These are phyloP conservation scores for Chytridium lagenaria DNA, from an alignment of 371 early-diverging fungal species.

Conservation along the genomic window DNA sequence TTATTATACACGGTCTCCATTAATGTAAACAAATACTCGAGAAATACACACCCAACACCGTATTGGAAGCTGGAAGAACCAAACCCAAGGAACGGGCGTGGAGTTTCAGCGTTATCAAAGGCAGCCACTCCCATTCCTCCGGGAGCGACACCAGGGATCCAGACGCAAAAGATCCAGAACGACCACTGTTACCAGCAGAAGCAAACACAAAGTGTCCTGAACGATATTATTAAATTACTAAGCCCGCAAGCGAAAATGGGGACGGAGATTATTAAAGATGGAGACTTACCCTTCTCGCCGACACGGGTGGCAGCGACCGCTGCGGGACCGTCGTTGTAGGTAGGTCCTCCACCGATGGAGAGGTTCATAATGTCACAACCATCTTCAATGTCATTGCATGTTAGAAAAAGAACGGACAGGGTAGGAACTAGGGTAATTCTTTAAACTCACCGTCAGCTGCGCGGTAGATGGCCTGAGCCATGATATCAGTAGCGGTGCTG, in stretches of 20 bases:
- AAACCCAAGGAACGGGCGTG: conserved; percentile 9
- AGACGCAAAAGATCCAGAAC: conserved; percentile 64
- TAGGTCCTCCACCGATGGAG: conserved; percentile 71
- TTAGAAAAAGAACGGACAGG: too few species aligned
- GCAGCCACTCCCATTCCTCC: conserved; percentile 74
- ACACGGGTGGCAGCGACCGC: conserved; percentile 34
- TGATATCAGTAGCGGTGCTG: conserved; percentile 2
- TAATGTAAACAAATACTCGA: too few species aligned
- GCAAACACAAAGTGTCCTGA: conserved; percentile 19
- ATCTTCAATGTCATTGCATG: too few species aligned
- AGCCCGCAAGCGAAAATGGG: too few species aligned
- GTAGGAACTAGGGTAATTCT: too few species aligned
- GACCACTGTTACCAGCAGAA: conserved; percentile 51
- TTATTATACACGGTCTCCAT: too few species aligned
- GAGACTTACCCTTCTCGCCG: conserved; percentile 21
- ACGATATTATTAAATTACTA: background rate
- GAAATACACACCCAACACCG: too few species aligned
- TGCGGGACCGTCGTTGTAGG: conserved; percentile 36
- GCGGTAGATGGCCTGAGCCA: conserved; percentile 12
- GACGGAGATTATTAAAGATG: too few species aligned
- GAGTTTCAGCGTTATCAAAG: conserved; percentile 59
- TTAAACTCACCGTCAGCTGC: too few species aligned
- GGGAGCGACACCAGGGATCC: conserved; percentile 67
- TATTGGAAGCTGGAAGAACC: background rate
- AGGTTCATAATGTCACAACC: conserved; percentile 66